phyloP scores from a whole-genome alignment of 1,284 basidiomycete genomes.

The Trichosporon inkin region DNA sequence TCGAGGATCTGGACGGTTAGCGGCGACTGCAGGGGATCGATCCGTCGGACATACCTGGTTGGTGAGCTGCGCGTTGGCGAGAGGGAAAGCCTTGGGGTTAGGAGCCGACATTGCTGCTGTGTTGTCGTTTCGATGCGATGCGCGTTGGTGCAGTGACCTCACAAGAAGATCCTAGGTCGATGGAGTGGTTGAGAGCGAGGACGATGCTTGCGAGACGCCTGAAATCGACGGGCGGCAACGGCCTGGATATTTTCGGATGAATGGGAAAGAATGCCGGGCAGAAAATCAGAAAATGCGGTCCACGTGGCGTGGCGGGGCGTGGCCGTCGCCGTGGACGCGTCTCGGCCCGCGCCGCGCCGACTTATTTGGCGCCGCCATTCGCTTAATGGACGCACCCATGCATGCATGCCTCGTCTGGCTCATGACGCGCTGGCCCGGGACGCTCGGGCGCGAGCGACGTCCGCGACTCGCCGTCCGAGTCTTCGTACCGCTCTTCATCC shows the following conservation, averaged over 20 bases:
- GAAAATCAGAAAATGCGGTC: not conserved
- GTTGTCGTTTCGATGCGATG: conserved; percentile 14
- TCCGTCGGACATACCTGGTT: conserved; percentile 67
- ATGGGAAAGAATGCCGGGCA: not conserved
- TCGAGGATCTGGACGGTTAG: conserved; percentile 68
- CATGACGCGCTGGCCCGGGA: not conserved
- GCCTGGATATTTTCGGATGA: not conserved
- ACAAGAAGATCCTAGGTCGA: conserved; percentile 38
- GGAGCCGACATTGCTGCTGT: conserved; percentile 30
- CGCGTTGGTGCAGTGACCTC: conserved; percentile 28
- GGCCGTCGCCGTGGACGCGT: too few relatives aligned
- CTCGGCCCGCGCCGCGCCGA: too few relatives aligned
- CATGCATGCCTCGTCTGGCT: not conserved
- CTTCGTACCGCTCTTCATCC: not conserved
- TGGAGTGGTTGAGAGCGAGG: conserved; percentile 5
- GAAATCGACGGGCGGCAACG: not conserved
- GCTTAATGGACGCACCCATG: not conserved
- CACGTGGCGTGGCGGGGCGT: too few relatives aligned
- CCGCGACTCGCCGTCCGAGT: not conserved
- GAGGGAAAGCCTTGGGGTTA: conserved; percentile 84
- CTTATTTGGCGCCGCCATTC: conserved; percentile 2
- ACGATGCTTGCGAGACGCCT: not conserved
- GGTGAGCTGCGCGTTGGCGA: conserved; percentile 82
- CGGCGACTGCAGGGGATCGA: not conserved
- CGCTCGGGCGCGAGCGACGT: not conserved